A percentile compares a stretch with the other conserved stretches of the same genome.
These are phyloP conservation scores for Pleurotus cornucopiae DNA, from an alignment of 768 basidiomycete genomes.

Conservation along the genomic window DNA sequence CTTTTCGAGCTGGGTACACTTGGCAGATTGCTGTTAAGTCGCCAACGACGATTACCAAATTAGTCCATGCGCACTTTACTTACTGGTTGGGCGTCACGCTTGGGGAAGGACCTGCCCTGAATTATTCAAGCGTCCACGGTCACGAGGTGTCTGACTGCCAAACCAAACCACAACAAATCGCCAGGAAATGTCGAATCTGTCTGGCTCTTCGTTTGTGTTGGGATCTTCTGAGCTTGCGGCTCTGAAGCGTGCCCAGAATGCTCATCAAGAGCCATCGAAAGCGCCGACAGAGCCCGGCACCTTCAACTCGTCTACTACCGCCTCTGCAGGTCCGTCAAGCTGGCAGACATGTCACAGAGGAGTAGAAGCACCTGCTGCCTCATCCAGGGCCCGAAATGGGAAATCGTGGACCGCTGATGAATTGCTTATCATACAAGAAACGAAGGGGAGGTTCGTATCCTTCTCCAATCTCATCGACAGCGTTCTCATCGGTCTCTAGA, in stretches of 20 bases:
- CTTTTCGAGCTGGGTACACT: neutral
- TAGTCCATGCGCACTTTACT: neutral
- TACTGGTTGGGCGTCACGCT: too few species aligned
- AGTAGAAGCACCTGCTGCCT: neutral
- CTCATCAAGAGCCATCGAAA: constrained; percentile 14
- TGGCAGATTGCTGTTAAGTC: constrained; percentile 4
- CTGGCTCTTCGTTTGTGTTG: constrained; percentile 28
- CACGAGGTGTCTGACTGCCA: constrained; percentile 10
- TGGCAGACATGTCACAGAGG: constrained; percentile 17
- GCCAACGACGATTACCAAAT: constrained; percentile 1
- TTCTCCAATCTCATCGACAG: neutral
- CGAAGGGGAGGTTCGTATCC: constrained; percentile 43
- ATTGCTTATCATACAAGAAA: constrained; percentile 38
- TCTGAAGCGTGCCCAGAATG: constrained; percentile 14
- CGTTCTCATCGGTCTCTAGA: constrained; percentile 25
- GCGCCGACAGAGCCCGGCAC: constrained; percentile 20
- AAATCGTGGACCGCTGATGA: constrained; percentile 50
- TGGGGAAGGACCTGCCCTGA: constrained; percentile 8
- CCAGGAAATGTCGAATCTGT: constrained; percentile 38
- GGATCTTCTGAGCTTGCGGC: constrained; percentile 20
- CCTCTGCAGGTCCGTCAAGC: constrained; percentile 23
- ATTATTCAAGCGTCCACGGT: constrained; percentile 8
- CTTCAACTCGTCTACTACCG: constrained; percentile 14
- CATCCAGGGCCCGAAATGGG: constrained; percentile 17
- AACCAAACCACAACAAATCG: constrained; percentile 12